Evolutionary conservation across 2,329 filamentous ascomycete genomes (phyloP).

Genomic region (Colletotrichum spinosum): DNA sequence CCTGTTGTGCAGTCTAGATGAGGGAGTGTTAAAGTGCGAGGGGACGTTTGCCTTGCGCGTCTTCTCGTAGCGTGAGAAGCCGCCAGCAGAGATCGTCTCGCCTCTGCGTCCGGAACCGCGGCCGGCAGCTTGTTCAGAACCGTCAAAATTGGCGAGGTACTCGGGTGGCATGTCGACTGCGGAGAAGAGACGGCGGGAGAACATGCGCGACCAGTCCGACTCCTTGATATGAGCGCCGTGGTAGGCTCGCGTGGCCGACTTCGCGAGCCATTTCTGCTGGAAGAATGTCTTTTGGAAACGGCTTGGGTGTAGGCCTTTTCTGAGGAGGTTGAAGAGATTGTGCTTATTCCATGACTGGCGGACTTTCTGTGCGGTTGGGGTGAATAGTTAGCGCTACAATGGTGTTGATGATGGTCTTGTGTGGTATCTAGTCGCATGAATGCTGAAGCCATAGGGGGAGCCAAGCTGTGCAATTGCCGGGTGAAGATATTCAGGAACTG

Average conservation of each 20-base stretch:
- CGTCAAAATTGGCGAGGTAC: constrained; percentile 85
- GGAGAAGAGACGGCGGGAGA: constrained; percentile 81
- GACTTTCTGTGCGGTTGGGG: constrained; percentile 74
- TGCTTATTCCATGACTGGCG: constrained; percentile 98
- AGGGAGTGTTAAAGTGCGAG: neutral
- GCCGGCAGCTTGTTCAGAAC: constrained; percentile 84
- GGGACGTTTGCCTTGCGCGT: neutral
- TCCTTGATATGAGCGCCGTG: constrained; percentile 96
- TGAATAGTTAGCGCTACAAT: neutral
- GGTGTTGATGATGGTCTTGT: neutral
- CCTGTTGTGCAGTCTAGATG: neutral
- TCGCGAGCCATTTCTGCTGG: constrained; percentile 98
- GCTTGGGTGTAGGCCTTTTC: constrained; percentile 59
- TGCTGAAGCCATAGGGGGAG: neutral
- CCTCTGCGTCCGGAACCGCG: constrained; percentile 76
- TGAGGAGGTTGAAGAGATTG: constrained; percentile 89
- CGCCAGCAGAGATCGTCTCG: constrained; percentile 40
- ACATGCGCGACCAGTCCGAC: constrained; percentile 94
- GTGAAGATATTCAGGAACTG: constrained; percentile 9
- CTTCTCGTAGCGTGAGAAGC: constrained; percentile 39
- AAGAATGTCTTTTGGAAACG: constrained; percentile 77
- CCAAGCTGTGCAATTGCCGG: constrained; percentile 9
- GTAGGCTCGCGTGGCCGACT: constrained; percentile 85
- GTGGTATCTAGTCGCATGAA: neutral
- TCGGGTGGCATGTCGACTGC: constrained; percentile 86